Evolutionary conservation across 106 monocot species (phyloP), one percentile per base, ranked within the genome.

Genomic region (Dendrobium chrysotoxum): DNA sequence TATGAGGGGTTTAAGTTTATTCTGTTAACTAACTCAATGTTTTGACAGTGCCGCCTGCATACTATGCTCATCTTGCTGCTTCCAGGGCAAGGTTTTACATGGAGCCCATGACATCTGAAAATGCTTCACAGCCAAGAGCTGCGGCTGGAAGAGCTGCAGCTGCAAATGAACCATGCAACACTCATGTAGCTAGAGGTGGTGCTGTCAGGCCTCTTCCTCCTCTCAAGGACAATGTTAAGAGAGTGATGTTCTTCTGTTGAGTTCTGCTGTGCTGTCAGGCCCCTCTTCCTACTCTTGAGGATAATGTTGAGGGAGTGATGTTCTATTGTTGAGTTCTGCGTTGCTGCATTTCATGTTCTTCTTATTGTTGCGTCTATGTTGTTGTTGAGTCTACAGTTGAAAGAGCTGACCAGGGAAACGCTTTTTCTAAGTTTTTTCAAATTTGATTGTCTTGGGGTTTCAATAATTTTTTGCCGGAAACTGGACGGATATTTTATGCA

Each of bases 61-160:
- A 92, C 54, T 94, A 94, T 70, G 94, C 94, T 12, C 94, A 92
- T 81, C 82, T 92, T 44, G 94, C 94, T 61, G 94, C 94, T 3
- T 94, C 90, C 82, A 84, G 94, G 2, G 94, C 94, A 0, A 89
- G 94, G 7, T 94, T 94, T 82, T 94, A 94, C 45, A 88, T 90
- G 89, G 88, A 94, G 21, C 89, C 88, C 0, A 88, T 83, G 25
- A 41, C 82, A 3, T 90, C 92, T 18, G 92, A 92, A 44, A 79
- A 80, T 28, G 87, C 80, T 2, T 87, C 87, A 1, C 41, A 50
- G 47, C 77, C 79, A 0, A 81, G 85, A 74, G 81, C 78, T 1
- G 70, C 83, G 5, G 83, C 82, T 30, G 86, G 86, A 4, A 80
- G 83, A 72, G 84, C 79, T 67, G 8, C 44, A 23, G 45, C 44